Conservation (phyloP, 179 eudicot species). For the Silene coronaria region DNA sequence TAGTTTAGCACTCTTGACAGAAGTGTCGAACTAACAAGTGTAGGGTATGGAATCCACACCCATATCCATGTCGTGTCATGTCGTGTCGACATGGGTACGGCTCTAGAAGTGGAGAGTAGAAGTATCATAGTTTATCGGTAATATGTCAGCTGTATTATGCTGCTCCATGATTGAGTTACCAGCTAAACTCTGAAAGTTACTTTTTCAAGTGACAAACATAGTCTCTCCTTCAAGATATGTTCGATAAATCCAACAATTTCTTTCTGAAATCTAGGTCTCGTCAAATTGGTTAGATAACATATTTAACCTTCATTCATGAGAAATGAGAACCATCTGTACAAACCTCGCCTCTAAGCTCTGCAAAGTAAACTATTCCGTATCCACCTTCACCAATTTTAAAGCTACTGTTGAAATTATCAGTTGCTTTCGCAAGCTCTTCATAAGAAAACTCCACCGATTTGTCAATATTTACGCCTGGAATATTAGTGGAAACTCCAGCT, state of each 20-base stretch:
- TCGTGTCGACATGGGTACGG: no score
- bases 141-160: neutral
- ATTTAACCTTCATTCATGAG: neutral
- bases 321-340: slow-evolving; percentile 4
- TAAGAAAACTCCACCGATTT: slow-evolving; percentile 66
- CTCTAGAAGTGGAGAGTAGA: no score
- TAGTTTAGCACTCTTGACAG: no score
- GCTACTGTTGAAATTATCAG: slow-evolving; percentile 35
- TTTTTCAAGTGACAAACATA: neutral
- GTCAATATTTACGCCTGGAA: slow-evolving; percentile 38
- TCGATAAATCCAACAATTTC: neutral
- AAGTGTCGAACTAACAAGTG: no score
- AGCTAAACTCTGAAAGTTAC: neutral
- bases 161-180: neutral
- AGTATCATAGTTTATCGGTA: neutral
- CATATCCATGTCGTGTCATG: no score
- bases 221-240: neutral
- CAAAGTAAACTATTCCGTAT: slow-evolving; percentile 44
- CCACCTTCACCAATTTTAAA: slow-evolving; percentile 45
- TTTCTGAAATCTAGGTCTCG: neutral
- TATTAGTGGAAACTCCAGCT: slow-evolving; percentile 28
- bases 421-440: slow-evolving; percentile 63
- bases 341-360: slow-evolving; percentile 48
- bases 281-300: neutral
- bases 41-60: no score